A percentile compares a stretch with the other conserved stretches of the same genome.
Evolutionary conservation across 2,329 filamentous ascomycete genomes (phyloP).

Genomic region (Didymella exigua): DNA sequence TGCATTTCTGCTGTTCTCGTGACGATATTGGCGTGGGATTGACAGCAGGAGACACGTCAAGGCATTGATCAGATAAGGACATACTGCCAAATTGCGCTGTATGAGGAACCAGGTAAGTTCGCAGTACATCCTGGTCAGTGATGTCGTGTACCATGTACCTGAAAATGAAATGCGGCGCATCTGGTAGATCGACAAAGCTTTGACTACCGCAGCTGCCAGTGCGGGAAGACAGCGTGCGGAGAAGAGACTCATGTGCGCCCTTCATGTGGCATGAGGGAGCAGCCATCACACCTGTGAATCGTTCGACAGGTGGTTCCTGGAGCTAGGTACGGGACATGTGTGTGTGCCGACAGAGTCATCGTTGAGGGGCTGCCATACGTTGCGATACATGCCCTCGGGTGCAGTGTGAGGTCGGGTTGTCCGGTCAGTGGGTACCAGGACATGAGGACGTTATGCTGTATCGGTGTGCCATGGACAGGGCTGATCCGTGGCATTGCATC

Average conservation of each 20-base stretch:
- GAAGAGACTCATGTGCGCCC: slow-evolving; percentile 15
- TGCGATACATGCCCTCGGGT: slow-evolving; percentile 26
- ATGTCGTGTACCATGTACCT: slow-evolving; percentile 10
- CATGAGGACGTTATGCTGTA: slow-evolving; percentile 27
- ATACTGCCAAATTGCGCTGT: slow-evolving; percentile 21
- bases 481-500: slow-evolving; percentile 22
- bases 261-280: slow-evolving; percentile 25
- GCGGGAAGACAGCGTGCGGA: slow-evolving; percentile 30
- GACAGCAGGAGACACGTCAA: slow-evolving; percentile 20
- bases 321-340: slow-evolving; percentile 18
- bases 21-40: slow-evolving; percentile 22
- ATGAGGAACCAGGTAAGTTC: slow-evolving; percentile 18
- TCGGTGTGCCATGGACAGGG: slow-evolving; percentile 20
- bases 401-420: slow-evolving; percentile 31
- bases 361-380: slow-evolving; percentile 23
- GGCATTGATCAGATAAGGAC: slow-evolving; percentile 17
- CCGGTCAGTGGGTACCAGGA: slow-evolving; percentile 34
- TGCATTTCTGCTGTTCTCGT: slow-evolving; percentile 15
- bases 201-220: slow-evolving; percentile 33
- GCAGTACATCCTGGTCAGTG: neutral
- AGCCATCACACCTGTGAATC: slow-evolving; percentile 22
- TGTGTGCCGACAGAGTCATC: slow-evolving; percentile 24
- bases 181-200: slow-evolving; percentile 38
- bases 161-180: slow-evolving; percentile 15
- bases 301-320: slow-evolving; percentile 27